Percentiles rank a stretch among this genome's conserved stretches.
Conservation (phyloP, 768 basidiomycete species). For the Lactarius pseudohatsudake region DNA sequence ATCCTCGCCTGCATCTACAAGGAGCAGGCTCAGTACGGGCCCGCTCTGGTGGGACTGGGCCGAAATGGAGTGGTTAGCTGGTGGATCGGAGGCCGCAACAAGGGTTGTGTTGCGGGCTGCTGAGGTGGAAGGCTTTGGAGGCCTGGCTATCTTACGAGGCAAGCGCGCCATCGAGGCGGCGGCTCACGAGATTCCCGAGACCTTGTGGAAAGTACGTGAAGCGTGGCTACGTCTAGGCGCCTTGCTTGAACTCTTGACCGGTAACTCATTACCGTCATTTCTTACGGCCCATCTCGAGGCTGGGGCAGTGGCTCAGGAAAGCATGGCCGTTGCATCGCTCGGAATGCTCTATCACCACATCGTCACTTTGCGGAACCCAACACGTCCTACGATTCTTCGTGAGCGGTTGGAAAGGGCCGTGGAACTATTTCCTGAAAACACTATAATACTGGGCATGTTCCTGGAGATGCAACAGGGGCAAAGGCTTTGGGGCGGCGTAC, state of each 20-base stretch:
- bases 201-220: conserved; percentile 56
- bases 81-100: conserved; percentile 49
- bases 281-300: conserved; percentile 33
- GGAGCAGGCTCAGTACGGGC: conserved; percentile 40
- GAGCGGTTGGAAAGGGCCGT: conserved; percentile 56
- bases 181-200: conserved; percentile 31
- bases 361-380: conserved; percentile 52
- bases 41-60: conserved; percentile 82
- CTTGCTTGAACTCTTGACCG: conserved; percentile 60
- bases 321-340: conserved; percentile 54
- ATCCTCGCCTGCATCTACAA: conserved; percentile 42
- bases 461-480: conserved; percentile 76
- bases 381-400: conserved; percentile 57
- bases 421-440: conserved; percentile 64
- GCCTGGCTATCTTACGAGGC: conserved; percentile 58
- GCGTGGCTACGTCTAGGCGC: conserved; percentile 66
- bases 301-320: conserved; percentile 45
- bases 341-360: conserved; percentile 62
- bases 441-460: conserved; percentile 68
- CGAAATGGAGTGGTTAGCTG: conserved; percentile 76
- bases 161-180: conserved; percentile 62
- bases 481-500: conserved; percentile 74
- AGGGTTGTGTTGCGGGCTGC: conserved; percentile 55
- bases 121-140: conserved; percentile 50
- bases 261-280: conserved; percentile 43